Evolutionary conservation across 208 protist species (phyloP).

Genomic region (Leptomonas pyrrhocoris): DNA sequence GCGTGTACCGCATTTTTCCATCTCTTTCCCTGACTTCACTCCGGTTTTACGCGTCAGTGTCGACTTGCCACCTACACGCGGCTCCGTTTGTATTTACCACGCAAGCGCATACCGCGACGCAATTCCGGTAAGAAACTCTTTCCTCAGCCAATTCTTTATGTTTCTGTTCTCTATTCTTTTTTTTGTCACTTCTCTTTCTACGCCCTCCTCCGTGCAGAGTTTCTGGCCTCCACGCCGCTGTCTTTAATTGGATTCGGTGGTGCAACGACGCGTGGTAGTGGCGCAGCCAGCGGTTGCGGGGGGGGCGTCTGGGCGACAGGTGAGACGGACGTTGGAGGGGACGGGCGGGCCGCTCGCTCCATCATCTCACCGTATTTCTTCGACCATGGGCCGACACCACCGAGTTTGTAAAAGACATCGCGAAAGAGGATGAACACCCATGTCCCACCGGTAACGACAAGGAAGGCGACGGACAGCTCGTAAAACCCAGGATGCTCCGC

Average conservation of each 20-base stretch:
- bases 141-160: no score
- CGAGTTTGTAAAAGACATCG: constrained; percentile 23
- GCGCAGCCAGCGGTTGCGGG: neutral
- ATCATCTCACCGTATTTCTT: neutral
- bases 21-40: neutral
- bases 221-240: no score
- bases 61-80: no score
- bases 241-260: no score
- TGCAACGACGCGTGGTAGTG: neutral
- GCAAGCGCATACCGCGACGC: no score
- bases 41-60: no score
- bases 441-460: constrained; percentile 10
- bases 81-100: no score
- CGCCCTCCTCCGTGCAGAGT: no score
- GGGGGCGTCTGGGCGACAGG: neutral
- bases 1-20: neutral
- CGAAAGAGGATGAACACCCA: constrained; percentile 31
- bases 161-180: no score
- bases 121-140: no score
- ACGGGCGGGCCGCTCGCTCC: neutral
- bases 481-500: neutral
- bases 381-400: constrained; percentile 11
- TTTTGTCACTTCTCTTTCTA: no score
- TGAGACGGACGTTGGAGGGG: neutral
- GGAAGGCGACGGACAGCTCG: constrained; percentile 9